Evolutionary conservation across 2,329 filamentous ascomycete species (phyloP).

Genomic region (Macrophomina tecta): DNA sequence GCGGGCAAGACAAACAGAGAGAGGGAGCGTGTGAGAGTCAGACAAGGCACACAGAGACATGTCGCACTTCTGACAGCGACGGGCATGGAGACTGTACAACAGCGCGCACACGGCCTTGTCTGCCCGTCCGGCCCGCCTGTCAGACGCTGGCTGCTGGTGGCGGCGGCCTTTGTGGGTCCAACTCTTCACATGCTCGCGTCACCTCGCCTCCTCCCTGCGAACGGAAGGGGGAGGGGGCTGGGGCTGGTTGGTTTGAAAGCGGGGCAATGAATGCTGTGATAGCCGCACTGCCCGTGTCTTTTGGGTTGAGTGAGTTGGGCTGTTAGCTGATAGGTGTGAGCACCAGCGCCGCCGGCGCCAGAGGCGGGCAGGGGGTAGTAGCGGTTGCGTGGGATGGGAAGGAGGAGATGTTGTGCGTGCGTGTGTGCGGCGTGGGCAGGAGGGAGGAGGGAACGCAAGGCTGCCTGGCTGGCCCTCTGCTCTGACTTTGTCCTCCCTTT

Average conservation of each 20-base stretch:
- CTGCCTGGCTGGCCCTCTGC: too few relatives aligned
- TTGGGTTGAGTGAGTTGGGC: background rate
- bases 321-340: background rate
- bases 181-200: background rate
- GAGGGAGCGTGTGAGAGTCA: too few relatives aligned
- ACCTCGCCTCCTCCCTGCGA: background rate
- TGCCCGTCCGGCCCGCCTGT: background rate
- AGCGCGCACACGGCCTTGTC: background rate
- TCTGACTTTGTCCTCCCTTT: too few relatives aligned
- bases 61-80: constrained; percentile 18
- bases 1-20: too few relatives aligned
- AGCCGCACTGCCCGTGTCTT: background rate
- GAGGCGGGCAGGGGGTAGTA: background rate
- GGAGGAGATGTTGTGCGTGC: background rate
- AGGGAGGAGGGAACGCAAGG: background rate
- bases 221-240: background rate
- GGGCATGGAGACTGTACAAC: constrained; percentile 8
- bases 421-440: background rate
- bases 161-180: background rate
- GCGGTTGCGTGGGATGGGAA: background rate
- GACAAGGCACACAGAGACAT: constrained; percentile 9
- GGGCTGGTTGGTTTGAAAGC: background rate
- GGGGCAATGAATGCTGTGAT: background rate
- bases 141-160: constrained; percentile 14
- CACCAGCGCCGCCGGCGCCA: background rate